Percentiles rank a stretch among this genome's conserved stretches.
Evolutionary conservation across 73 alveolate genomes (phyloP).

Genomic region (Tetrahymena elliotti): DNA sequence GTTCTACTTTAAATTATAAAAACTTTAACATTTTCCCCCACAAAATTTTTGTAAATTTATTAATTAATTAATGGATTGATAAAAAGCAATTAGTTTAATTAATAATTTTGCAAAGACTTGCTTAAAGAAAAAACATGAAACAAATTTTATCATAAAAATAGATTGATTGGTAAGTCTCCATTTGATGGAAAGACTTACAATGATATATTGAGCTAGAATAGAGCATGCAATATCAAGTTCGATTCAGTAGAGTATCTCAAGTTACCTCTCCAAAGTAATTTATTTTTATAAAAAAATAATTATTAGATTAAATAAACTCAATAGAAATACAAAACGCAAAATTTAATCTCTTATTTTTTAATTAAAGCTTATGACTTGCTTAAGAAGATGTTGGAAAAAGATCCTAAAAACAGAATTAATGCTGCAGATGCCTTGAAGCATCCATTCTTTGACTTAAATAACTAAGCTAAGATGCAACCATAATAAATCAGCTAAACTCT

Average conservation of each 20-base stretch:
- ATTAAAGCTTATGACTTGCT: not conserved
- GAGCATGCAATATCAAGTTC: conserved; percentile 52
- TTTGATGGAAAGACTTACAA: conserved; percentile 65
- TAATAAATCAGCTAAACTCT: not conserved
- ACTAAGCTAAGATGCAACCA: not conserved
- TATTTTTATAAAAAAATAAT: not conserved
- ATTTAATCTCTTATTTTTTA: not conserved
- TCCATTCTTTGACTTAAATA: not conserved
- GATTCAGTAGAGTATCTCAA: not conserved
- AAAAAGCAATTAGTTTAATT: too few relatives aligned
- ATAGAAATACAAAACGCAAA: not conserved
- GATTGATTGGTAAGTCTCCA: conserved; percentile 73
- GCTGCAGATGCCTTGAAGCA: not conserved
- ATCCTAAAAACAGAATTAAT: not conserved
- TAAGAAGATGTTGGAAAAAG: not conserved
- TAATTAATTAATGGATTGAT: not conserved
- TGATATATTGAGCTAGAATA: conserved; percentile 58
- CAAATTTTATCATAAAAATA: not conserved
- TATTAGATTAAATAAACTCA: not conserved
- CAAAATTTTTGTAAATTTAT: not conserved
- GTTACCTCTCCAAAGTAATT: not conserved
- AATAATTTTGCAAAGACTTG: too few relatives aligned
- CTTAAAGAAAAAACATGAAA: not conserved
- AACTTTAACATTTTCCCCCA: not conserved
- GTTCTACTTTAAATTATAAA: not conserved